Percentiles rank a stretch among this genome's conserved stretches.
These are phyloP conservation scores for Ophiosphaerella korrae DNA, from an alignment of 2,329 filamentous ascomycete species.

Conservation along the genomic window DNA sequence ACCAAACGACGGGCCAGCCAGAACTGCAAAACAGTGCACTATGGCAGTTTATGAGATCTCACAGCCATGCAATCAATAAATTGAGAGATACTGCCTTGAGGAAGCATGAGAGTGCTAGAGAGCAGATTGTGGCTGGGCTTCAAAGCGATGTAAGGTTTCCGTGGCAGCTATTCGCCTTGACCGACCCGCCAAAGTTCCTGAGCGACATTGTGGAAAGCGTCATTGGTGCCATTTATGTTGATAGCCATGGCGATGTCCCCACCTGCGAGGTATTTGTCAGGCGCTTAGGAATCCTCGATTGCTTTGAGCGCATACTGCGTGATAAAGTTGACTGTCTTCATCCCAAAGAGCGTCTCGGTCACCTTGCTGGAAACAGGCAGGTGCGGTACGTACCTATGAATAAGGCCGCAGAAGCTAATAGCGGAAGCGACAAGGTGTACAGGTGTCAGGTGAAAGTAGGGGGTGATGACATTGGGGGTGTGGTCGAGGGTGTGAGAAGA, in stretches of 20 bases:
- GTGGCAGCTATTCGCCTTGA: constrained; percentile 71
- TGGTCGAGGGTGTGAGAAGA: constrained; percentile 39
- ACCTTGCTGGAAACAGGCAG: constrained; percentile 57
- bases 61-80: constrained; percentile 53
- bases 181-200: constrained; percentile 48
- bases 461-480: constrained; percentile 37
- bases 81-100: constrained; percentile 53
- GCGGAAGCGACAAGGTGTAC: constrained; percentile 18
- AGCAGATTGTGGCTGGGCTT: constrained; percentile 59
- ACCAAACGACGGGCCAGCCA: constrained; percentile 46
- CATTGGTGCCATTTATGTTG: constrained; percentile 82
- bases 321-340: constrained; percentile 60
- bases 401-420: constrained; percentile 14
- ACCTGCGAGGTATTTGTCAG: constrained; percentile 66
- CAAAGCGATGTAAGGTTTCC: constrained; percentile 65
- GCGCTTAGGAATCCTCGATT: constrained; percentile 67
- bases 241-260: constrained; percentile 53
- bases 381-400: constrained; percentile 58
- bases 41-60: constrained; percentile 73
- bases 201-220: constrained; percentile 72
- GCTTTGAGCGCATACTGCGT: constrained; percentile 65
- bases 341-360: constrained; percentile 71
- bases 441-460: constrained; percentile 44
- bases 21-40: constrained; percentile 52
- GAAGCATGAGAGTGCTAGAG: constrained; percentile 57